Evolutionary conservation across 2,329 filamentous ascomycete genomes (phyloP).

Genomic region (Microsporum audouinii): DNA sequence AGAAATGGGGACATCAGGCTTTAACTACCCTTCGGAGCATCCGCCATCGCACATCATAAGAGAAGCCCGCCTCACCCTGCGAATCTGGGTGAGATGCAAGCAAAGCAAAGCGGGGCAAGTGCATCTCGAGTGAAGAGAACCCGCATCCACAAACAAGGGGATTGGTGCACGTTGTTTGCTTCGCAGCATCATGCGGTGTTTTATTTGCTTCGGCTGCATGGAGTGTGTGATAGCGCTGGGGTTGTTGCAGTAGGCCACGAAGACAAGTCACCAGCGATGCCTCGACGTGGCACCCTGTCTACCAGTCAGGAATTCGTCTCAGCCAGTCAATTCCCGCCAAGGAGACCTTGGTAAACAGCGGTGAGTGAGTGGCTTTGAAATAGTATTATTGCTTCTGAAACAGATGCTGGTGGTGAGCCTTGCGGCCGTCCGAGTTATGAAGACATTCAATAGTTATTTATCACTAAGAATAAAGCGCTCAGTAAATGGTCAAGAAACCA

Average conservation of each 20-base stretch:
- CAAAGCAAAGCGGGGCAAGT: not conserved
- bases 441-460: not conserved
- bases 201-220: constrained; percentile 3
- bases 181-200: not conserved
- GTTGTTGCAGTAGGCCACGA: not conserved
- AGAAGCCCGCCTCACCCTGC: constrained; percentile 1
- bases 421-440: not conserved
- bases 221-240: constrained; percentile 1
- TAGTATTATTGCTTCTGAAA: not conserved
- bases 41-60: not conserved
- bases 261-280: not conserved
- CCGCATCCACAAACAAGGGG: not conserved
- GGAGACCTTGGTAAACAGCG: not conserved
- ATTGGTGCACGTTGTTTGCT: constrained; percentile 1
- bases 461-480: not conserved
- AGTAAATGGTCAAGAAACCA: no score
- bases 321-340: constrained; percentile 3
- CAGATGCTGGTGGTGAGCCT: not conserved
- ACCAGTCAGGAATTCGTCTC: not conserved
- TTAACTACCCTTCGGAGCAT: constrained; percentile 4
- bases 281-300: constrained; percentile 4
- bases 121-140: not conserved
- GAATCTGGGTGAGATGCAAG: not conserved
- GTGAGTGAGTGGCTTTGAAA: not conserved
- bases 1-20: constrained; percentile 20